phyloP scores from a whole-genome alignment of 2,329 filamentous ascomycete genomes.

The Biscogniauxia marginata region DNA sequence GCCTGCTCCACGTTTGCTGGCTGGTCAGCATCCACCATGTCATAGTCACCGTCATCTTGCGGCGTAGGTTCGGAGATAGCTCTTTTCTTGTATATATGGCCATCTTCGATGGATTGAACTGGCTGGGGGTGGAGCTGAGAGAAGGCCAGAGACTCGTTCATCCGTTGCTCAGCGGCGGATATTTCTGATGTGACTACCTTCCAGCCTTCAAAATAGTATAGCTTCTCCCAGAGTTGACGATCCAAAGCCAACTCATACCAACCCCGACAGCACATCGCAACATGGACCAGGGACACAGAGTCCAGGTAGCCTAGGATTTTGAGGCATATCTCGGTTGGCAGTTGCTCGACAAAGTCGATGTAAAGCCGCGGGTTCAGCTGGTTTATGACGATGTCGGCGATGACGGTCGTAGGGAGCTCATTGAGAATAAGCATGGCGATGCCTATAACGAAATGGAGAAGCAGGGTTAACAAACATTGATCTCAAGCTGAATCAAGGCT shows the following conservation, averaged over 20 bases:
- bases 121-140: slow-evolving; percentile 43
- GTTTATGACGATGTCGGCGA: slow-evolving; percentile 73
- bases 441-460: slow-evolving; percentile 50
- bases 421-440: slow-evolving; percentile 77
- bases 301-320: slow-evolving; percentile 87
- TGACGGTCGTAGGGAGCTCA: slow-evolving; percentile 74
- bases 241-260: slow-evolving; percentile 85
- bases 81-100: slow-evolving; percentile 55
- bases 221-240: slow-evolving; percentile 77
- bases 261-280: slow-evolving; percentile 73
- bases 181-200: slow-evolving; percentile 67
- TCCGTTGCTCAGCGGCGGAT: slow-evolving; percentile 60
- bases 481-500: slow-evolving; percentile 3
- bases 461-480: slow-evolving; percentile 7
- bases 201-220: slow-evolving; percentile 88
- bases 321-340: slow-evolving; percentile 88
- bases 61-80: slow-evolving; percentile 43
- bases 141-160: slow-evolving; percentile 44
- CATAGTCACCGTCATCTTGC: slow-evolving; percentile 46
- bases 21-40: slow-evolving; percentile 44
- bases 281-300: slow-evolving; percentile 73
- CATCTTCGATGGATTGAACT: slow-evolving; percentile 44
- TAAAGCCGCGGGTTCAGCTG: slow-evolving; percentile 80
- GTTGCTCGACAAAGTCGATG: slow-evolving; percentile 83
- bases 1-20: slow-evolving; percentile 24